Percentiles rank a stretch among this genome's conserved stretches.
Conservation (phyloP, 768 basidiomycete species). For the Hygrocybe punicea region DNA sequence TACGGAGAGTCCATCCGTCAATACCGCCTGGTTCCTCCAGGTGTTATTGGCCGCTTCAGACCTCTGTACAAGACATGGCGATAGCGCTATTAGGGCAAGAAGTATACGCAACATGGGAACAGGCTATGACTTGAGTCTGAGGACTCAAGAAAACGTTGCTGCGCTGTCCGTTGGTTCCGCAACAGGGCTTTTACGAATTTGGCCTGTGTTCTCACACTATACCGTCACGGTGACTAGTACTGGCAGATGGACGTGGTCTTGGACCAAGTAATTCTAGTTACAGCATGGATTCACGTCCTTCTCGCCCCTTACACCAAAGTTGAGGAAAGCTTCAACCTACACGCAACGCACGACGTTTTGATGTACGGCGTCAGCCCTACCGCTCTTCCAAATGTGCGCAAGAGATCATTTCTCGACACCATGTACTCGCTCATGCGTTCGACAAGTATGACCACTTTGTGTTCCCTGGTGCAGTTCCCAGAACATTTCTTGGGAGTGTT, state of each 20-base stretch:
- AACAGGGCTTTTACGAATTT: too few species aligned
- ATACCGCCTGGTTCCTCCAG: neutral
- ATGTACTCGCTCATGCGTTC: neutral
- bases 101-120: neutral
- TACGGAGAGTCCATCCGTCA: neutral
- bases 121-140: too few species aligned
- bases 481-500: conserved; percentile 80
- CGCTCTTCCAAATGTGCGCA: conserved; percentile 49
- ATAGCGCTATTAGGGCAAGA: neutral
- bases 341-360: conserved; percentile 84
- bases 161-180: too few species aligned
- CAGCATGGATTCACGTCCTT: conserved; percentile 64
- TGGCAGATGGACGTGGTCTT: conserved; percentile 21
- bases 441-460: conserved; percentile 85
- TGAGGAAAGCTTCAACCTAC: conserved; percentile 95
- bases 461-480: conserved; percentile 86
- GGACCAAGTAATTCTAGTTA: conserved; percentile 50
- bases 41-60: neutral
- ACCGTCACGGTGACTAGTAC: too few species aligned
- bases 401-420: neutral
- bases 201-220: too few species aligned
- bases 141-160: too few species aligned
- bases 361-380: conserved; percentile 58
- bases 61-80: neutral
- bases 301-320: conserved; percentile 92